These are phyloP conservation scores for Lecanicillium sp. DNA, from an alignment of 2,329 filamentous ascomycete species.

Conservation along the genomic window DNA sequence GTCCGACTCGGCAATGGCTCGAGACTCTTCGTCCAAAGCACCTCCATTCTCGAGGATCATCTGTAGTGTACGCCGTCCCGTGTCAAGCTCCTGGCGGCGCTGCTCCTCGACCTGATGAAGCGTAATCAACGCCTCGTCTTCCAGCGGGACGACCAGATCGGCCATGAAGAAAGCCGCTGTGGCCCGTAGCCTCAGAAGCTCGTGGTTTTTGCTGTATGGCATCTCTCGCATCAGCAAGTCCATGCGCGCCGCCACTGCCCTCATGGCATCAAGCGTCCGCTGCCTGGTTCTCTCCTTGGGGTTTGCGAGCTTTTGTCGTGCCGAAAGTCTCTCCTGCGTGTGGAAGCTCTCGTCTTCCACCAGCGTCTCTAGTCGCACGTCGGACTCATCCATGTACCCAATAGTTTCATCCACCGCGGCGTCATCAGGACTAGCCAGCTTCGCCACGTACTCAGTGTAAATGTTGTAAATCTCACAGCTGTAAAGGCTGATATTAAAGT, in stretches of 20 bases:
- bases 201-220: constrained; percentile 62
- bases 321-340: constrained; percentile 16
- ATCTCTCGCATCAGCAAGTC: constrained; percentile 63
- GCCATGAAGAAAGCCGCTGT: constrained; percentile 71
- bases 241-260: constrained; percentile 60
- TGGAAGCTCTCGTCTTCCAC: constrained; percentile 14
- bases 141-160: constrained; percentile 52
- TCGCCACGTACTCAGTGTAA: constrained; percentile 51
- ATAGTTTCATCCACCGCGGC: constrained; percentile 23
- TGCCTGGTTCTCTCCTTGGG: constrained; percentile 35
- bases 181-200: constrained; percentile 64
- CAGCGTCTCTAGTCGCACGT: constrained; percentile 1
- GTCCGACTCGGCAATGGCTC: constrained; percentile 21
- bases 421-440: constrained; percentile 31
- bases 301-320: neutral
- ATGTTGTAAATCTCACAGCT: constrained; percentile 74
- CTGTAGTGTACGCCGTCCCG: constrained; percentile 22
- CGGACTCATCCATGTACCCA: neutral
- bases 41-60: constrained; percentile 25
- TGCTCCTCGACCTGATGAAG: constrained; percentile 24
- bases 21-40: constrained; percentile 22
- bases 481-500: constrained; percentile 79
- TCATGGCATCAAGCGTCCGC: constrained; percentile 53
- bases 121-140: constrained; percentile 25
- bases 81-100: constrained; percentile 24